Percentiles rank a stretch among this genome's conserved stretches.
Conservation (phyloP, 1,284 basidiomycete species). For the Sutorius eximius region DNA sequence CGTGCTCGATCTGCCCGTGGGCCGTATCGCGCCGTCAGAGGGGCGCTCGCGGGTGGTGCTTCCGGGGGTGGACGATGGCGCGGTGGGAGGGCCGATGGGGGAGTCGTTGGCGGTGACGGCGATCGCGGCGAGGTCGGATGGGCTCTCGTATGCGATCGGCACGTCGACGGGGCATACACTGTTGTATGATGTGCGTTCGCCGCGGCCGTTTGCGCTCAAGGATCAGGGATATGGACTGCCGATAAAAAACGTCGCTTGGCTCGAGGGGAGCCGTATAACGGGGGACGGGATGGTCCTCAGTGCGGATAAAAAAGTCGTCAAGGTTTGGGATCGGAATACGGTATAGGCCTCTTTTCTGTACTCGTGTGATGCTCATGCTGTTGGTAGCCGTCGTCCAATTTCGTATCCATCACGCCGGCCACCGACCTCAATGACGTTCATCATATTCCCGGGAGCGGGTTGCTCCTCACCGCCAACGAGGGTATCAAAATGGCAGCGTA, state of each 20-base stretch:
- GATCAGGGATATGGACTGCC: slow-evolving; percentile 98
- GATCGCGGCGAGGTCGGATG: slow-evolving; percentile 82
- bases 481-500: slow-evolving; percentile 89
- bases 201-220: slow-evolving; percentile 83
- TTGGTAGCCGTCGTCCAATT: slow-evolving; percentile 78
- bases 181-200: slow-evolving; percentile 90
- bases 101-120: slow-evolving; percentile 74
- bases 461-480: slow-evolving; percentile 89
- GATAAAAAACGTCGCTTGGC: slow-evolving; percentile 86
- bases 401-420: slow-evolving; percentile 90
- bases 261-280: slow-evolving; percentile 81
- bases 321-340: slow-evolving; percentile 88
- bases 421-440: slow-evolving; percentile 88
- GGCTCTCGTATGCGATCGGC: slow-evolving; percentile 90
- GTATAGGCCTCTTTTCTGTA: slow-evolving; percentile 44
- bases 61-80: slow-evolving; percentile 45
- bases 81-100: slow-evolving; percentile 26
- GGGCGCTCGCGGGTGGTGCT: slow-evolving; percentile 36
- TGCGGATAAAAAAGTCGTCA: slow-evolving; percentile 93
- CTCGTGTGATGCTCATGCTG: slow-evolving; percentile 2
- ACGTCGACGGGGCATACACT: slow-evolving; percentile 94
- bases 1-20: slow-evolving; percentile 71
- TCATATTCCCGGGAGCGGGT: slow-evolving; percentile 81
- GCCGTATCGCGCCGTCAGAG: slow-evolving; percentile 50
- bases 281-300: slow-evolving; percentile 87